Evolutionary conservation across 1,284 basidiomycete species (phyloP).

Genomic region (Phylloboletellus chloephorus): DNA sequence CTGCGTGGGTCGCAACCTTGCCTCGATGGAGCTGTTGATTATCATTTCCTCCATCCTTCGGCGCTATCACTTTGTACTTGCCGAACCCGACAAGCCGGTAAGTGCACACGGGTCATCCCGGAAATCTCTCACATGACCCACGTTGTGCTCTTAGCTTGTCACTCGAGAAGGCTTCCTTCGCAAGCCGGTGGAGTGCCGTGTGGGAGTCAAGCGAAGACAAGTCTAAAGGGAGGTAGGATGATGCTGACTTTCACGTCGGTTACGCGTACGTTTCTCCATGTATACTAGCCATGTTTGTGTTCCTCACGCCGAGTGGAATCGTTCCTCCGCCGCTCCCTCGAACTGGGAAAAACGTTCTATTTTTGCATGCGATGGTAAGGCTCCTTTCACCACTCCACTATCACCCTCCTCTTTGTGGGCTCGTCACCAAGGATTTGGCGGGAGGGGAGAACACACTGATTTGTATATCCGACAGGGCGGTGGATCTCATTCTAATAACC

Average conservation of each 20-base stretch:
- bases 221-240: conserved; percentile 8
- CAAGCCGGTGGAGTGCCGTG: conserved; percentile 62
- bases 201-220: conserved; percentile 55
- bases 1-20: conserved; percentile 73
- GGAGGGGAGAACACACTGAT: conserved; percentile 1
- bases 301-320: background rate
- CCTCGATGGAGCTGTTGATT: conserved; percentile 67
- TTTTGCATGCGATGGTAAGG: conserved; percentile 10
- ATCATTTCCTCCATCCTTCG: conserved; percentile 70
- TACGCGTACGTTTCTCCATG: conserved; percentile 5
- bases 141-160: conserved; percentile 42
- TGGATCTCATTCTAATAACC: conserved; percentile 3
- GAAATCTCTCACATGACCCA: conserved; percentile 8
- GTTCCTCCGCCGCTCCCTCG: conserved; percentile 2
- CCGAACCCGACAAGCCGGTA: conserved; percentile 52
- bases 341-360: conserved; percentile 10
- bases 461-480: conserved; percentile 13
- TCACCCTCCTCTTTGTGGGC: conserved; percentile 7
- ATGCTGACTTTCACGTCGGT: background rate
- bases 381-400: conserved; percentile 6
- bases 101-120: conserved; percentile 26
- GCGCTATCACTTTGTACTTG: conserved; percentile 66
- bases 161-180: conserved; percentile 76
- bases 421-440: background rate
- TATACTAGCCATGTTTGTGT: conserved; percentile 6